Conservation (phyloP, 768 basidiomycete species). For the Termitomyces sp. region DNA sequence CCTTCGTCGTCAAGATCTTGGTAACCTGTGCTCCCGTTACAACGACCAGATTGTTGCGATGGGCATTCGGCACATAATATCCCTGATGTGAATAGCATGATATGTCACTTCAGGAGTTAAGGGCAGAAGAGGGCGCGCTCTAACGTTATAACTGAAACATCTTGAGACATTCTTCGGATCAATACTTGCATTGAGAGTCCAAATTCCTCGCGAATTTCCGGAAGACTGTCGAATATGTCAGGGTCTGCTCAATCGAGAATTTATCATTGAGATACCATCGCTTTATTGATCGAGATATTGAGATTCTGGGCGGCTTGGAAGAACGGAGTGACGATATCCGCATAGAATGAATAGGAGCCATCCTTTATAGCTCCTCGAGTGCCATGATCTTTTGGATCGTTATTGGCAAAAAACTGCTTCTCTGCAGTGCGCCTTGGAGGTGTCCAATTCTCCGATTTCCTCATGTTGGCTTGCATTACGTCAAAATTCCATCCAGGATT, state of each 20-base stretch:
- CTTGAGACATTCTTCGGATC: slow-evolving; percentile 4
- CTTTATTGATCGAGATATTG: background rate
- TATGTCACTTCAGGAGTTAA: background rate
- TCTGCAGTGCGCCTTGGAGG: background rate
- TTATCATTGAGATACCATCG: background rate
- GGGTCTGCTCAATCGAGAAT: background rate
- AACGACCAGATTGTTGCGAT: slow-evolving; percentile 1
- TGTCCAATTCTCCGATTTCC: slow-evolving; percentile 6
- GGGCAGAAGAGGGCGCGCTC: background rate
- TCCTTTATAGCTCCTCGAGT: background rate
- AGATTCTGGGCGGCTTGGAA: background rate
- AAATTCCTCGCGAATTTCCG: background rate
- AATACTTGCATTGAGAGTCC: slow-evolving; percentile 4
- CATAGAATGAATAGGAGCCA: slow-evolving; percentile 3
- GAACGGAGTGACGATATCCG: slow-evolving; percentile 1
- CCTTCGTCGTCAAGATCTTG: background rate
- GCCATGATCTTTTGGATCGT: slow-evolving; percentile 2
- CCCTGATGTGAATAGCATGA: background rate
- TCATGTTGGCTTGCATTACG: background rate
- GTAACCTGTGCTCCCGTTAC: slow-evolving; percentile 2
- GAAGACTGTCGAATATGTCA: background rate
- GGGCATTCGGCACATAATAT: slow-evolving; percentile 6
- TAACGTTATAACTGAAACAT: background rate
- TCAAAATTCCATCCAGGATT: slow-evolving; percentile 9
- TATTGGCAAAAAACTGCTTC: background rate